Conservation (phyloP, 2,329 filamentous ascomycete species). For the Alternaria gaisen region DNA sequence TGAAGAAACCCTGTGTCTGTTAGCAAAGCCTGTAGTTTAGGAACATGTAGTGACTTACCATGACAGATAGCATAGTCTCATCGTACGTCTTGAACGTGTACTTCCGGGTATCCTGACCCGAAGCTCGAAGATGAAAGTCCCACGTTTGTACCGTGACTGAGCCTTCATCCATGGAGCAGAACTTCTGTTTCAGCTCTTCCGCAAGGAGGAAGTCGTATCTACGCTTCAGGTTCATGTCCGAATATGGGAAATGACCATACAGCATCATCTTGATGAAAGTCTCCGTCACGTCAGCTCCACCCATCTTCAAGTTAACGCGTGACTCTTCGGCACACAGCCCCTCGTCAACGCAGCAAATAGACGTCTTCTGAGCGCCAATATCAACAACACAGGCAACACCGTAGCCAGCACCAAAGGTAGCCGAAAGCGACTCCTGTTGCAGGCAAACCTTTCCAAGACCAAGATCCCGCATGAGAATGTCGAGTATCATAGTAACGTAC, state of each 20-base stretch:
- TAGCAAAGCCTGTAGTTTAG: conserved; percentile 12
- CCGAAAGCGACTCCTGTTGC: conserved; percentile 94
- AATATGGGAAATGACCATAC: conserved; percentile 93
- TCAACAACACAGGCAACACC: conserved; percentile 95
- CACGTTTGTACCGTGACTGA: conserved; percentile 88
- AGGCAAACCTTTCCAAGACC: conserved; percentile 90
- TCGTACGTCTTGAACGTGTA: conserved; percentile 98
- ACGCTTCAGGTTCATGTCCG: conserved; percentile 88
- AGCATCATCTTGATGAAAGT: conserved; percentile 98
- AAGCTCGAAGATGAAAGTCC: conserved; percentile 89
- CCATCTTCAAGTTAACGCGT: conserved; percentile 92
- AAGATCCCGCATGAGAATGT: conserved; percentile 87
- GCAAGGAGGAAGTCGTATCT: conserved; percentile 93
- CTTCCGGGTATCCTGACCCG: conserved; percentile 88
- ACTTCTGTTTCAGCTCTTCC: conserved; percentile 93
- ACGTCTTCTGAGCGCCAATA: conserved; percentile 96
- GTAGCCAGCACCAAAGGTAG: conserved; percentile 93
- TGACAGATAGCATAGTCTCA: conserved; percentile 90
- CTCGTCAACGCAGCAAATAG: conserved; percentile 95
- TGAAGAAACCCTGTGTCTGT: conserved; percentile 74
- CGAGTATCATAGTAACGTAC: conserved; percentile 84
- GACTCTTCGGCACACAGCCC: conserved; percentile 95
- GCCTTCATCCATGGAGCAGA: conserved; percentile 89
- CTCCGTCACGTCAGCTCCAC: conserved; percentile 90
- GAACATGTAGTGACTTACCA: conserved; percentile 59